phyloP scores from a whole-genome alignment of 441 rosid genomes.

The Populus hybrid region DNA sequence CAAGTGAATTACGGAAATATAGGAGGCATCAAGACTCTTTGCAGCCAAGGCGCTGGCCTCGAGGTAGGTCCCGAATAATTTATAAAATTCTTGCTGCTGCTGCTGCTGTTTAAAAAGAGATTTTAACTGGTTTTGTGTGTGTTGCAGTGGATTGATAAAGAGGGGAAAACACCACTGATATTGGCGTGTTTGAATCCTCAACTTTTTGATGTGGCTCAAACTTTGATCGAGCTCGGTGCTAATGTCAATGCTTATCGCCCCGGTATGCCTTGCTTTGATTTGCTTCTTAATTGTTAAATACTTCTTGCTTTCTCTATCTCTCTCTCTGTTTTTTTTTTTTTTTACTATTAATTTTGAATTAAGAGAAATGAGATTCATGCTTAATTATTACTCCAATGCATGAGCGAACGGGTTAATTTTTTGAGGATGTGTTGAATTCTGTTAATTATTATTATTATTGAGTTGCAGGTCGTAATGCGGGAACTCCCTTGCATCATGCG shows the following conservation, averaged over 20 bases:
- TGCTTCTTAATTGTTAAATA: not conserved
- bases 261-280: slow-evolving; percentile 30
- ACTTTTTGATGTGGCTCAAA: slow-evolving; percentile 57
- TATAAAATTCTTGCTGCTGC: not conserved
- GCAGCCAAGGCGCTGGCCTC: slow-evolving; percentile 74
- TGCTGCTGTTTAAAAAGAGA: not conserved
- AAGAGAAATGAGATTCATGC: not conserved
- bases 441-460: not conserved
- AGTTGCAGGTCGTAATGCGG: slow-evolving; percentile 66
- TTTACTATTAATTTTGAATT: not conserved
- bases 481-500: slow-evolving; percentile 95
- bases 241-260: slow-evolving; percentile 82
- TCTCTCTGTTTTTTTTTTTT: not conserved
- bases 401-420: not conserved
- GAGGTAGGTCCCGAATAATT: slow-evolving; percentile 45
- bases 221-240: slow-evolving; percentile 82
- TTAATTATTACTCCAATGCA: not conserved
- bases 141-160: slow-evolving; percentile 75
- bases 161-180: slow-evolving; percentile 87
- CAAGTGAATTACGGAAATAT: slow-evolving; percentile 68
- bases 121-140: not conserved
- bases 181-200: slow-evolving; percentile 65
- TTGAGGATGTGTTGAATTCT: not conserved
- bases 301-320: not conserved
- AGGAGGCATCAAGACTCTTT: slow-evolving; percentile 74